These are phyloP conservation scores for Moricandia arvensis DNA, from an alignment of 345 rosid species.

Conservation along the genomic window DNA sequence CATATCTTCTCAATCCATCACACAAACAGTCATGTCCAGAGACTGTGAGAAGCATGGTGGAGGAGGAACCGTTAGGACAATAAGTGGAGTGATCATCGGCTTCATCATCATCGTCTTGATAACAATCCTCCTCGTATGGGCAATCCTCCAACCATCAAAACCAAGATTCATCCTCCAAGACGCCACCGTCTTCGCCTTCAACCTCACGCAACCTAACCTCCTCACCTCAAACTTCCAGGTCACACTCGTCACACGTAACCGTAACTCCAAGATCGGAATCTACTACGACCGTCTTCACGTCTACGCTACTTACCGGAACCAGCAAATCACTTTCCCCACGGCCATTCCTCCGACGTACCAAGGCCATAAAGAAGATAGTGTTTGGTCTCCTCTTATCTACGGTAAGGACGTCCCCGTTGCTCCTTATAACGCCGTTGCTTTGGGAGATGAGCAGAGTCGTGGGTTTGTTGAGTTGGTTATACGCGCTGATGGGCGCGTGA, in stretches of 20 bases:
- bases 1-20: constrained; percentile 17
- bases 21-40: constrained; percentile 15
- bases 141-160: constrained; percentile 69
- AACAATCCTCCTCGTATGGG: constrained; percentile 66
- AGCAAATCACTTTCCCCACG: constrained; percentile 72
- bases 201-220: constrained; percentile 59
- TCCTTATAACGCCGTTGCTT: constrained; percentile 53
- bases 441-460: constrained; percentile 48
- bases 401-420: constrained; percentile 73
- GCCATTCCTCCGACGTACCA: constrained; percentile 51
- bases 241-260: constrained; percentile 72
- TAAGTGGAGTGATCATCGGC: constrained; percentile 41
- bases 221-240: constrained; percentile 76
- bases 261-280: constrained; percentile 66
- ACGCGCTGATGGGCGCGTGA: constrained; percentile 76
- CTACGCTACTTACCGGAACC: constrained; percentile 68
- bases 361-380: constrained; percentile 52
- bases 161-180: constrained; percentile 84
- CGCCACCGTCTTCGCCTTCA: constrained; percentile 78
- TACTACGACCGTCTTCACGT: constrained; percentile 79
- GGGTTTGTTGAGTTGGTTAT: constrained; percentile 51
- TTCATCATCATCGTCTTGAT: constrained; percentile 52
- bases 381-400: constrained; percentile 77
- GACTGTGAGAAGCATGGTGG: constrained; percentile 29
- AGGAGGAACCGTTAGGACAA: constrained; percentile 6